Evolutionary conservation across 78 protist species (phyloP).

Genomic region (Emiliania huxleyi): DNA sequence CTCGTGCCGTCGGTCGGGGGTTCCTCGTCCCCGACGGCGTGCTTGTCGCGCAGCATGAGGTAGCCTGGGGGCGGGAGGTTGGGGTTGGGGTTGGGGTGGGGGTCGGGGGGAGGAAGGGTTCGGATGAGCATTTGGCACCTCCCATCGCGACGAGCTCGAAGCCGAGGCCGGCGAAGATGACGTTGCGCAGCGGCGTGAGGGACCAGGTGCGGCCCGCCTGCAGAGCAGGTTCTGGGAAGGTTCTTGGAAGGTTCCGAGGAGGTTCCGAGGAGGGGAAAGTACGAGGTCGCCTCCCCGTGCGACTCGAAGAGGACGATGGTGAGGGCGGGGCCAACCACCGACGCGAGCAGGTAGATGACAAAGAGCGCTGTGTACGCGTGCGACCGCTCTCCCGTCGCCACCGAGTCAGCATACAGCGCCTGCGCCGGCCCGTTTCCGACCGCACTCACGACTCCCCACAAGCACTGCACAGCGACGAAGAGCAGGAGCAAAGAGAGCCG

Average conservation of each 20-base stretch:
- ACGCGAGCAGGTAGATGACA: not conserved
- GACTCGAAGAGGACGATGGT: not conserved
- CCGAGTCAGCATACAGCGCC: conserved; percentile 30
- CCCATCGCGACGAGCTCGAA: not conserved
- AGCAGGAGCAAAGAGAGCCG: not conserved
- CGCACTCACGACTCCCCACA: not conserved
- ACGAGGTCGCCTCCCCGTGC: not conserved
- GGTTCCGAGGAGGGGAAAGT: too few relatives aligned
- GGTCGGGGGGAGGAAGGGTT: too few relatives aligned
- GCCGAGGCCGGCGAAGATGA: not conserved
- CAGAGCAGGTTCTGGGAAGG: too few relatives aligned
- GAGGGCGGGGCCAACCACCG: conserved; percentile 5
- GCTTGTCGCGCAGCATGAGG: too few relatives aligned
- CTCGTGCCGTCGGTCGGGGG: too few relatives aligned
- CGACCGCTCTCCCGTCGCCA: conserved; percentile 3
- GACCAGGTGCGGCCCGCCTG: not conserved
- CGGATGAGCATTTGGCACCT: too few relatives aligned
- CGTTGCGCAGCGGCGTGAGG: not conserved
- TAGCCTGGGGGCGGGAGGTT: too few relatives aligned
- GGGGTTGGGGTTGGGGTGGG: too few relatives aligned
- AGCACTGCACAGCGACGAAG: not conserved
- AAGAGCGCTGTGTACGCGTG: not conserved
- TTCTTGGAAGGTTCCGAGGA: too few relatives aligned
- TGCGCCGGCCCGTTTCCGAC: conserved; percentile 8
- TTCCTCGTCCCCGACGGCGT: too few relatives aligned